Base-by-base conservation (phyloP, 148 eudicot genomes). In the Spergularia marina region DNA sequence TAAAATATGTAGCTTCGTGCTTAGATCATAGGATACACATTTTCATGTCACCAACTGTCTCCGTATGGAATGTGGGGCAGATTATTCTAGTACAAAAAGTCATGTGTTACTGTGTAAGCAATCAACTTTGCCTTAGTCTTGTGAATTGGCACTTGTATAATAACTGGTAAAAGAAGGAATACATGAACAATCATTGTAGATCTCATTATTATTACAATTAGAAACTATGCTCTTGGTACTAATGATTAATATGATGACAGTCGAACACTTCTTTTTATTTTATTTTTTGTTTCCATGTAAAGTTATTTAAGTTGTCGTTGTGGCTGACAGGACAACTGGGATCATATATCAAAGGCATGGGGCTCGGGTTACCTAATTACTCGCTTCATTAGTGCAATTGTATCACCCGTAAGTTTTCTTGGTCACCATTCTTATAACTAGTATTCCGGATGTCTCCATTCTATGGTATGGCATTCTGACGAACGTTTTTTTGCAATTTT, bases 341-440 rank as follows among this genome's bases (percentile, higher is more conserved):
- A 89, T 78, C 83, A 87, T 76, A 87, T 94, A 70, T 82, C 83
- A 36, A 91, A 87, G 59, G 82, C 88, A 16, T 94, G 89, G 84
- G 96, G 96, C 15, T 85, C 97, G 39, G 98, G 98, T 51, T 86
- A 90, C 77, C 78, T 94, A 49, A 62, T 94, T 54, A 74, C 87
- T 34, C 90, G 92, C 57, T 94, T 91, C 74, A 74, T 94, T 83
- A 87, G 91, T 47, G 84, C 96, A 20, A 74, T 84, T 69, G 96
- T 90, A 36, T 94, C 98, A 36, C 98, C 93, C 76, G 97, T 94
- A 62, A 51, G 90, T 79, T n/a, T 5, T 10, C 18, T 7, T 21
- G 1, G 36, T 36, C 60, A 30, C 21, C 12, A 65, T 75, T 23
- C 10, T 44, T 15, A 66, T 3, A 34, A 61, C 51, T 23, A 23